phyloP scores from a whole-genome alignment of 129 eudicot species.

The Flaveria robusta region DNA sequence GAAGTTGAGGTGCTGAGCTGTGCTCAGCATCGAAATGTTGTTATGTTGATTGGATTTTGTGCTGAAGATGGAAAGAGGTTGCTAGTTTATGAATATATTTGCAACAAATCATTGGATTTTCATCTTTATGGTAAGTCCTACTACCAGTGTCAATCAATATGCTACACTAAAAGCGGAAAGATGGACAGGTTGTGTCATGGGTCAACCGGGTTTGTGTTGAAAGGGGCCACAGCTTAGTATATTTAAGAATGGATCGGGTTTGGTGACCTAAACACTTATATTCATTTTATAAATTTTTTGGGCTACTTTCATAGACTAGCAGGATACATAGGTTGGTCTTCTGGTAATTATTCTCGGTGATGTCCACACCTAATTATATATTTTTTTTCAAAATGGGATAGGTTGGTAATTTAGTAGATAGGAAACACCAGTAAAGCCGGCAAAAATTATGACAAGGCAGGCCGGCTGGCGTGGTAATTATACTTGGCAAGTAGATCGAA shows the following conservation, averaged over 20 bases:
- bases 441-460: not conserved
- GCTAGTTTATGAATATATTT: slow-evolving; percentile 88
- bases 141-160: not conserved
- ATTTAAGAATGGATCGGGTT: not conserved
- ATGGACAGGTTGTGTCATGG: not conserved
- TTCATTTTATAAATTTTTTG: not conserved
- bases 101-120: slow-evolving; percentile 87
- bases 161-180: slow-evolving; percentile 7
- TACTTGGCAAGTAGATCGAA: not conserved
- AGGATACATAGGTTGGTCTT: not conserved
- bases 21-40: slow-evolving; percentile 97
- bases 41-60: slow-evolving; percentile 90
- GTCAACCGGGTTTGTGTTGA: not conserved
- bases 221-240: not conserved
- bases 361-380: not conserved
- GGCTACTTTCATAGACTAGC: not conserved
- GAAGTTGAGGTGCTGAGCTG: slow-evolving; percentile 97
- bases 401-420: not conserved
- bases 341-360: not conserved
- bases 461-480: no score
- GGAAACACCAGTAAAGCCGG: not conserved
- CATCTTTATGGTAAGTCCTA: slow-evolving; percentile 78
- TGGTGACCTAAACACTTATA: not conserved
- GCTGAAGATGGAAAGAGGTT: slow-evolving; percentile 84
- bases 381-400: not conserved